These are phyloP conservation scores for Huntiella decipiens DNA, from an alignment of 2,329 filamentous ascomycete genomes.

Conservation along the genomic window DNA sequence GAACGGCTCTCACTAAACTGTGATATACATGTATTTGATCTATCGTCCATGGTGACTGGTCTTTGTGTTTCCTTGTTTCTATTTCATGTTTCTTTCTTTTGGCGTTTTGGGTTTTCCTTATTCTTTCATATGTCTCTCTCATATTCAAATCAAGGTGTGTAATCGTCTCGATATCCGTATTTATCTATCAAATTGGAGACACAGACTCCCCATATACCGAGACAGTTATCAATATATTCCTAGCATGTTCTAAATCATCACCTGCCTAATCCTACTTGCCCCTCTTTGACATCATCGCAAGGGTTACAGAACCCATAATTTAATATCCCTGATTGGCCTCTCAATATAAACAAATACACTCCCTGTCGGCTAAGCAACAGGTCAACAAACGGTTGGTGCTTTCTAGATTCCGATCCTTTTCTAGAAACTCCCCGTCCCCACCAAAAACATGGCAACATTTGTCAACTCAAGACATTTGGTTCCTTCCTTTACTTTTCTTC, in stretches of 20 bases:
- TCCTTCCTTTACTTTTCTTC: too few species aligned
- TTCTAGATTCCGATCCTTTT: too few species aligned
- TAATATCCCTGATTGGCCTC: not conserved
- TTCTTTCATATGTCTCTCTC: not conserved
- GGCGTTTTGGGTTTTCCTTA: not conserved
- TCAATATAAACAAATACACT: not conserved
- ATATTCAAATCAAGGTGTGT: too few species aligned
- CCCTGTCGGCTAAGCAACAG: not conserved
- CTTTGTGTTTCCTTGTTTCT: not conserved
- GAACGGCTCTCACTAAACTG: constrained; percentile 21
- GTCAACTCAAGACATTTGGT: too few species aligned
- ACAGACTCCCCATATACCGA: not conserved
- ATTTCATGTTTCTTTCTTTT: not conserved
- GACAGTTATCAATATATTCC: not conserved
- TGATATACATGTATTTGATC: constrained; percentile 12
- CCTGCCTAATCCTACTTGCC: not conserved
- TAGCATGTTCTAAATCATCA: not conserved
- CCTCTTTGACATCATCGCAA: not conserved
- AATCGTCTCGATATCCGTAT: too few species aligned
- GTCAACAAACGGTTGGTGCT: constrained; percentile 1
- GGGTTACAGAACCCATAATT: not conserved
- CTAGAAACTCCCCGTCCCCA: too few species aligned
- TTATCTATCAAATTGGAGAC: not conserved
- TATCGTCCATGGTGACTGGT: not conserved
- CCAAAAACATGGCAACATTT: too few species aligned